Evolutionary conservation across 177 flowering plant species (phyloP).

Genomic region (Vitis hybrid): DNA sequence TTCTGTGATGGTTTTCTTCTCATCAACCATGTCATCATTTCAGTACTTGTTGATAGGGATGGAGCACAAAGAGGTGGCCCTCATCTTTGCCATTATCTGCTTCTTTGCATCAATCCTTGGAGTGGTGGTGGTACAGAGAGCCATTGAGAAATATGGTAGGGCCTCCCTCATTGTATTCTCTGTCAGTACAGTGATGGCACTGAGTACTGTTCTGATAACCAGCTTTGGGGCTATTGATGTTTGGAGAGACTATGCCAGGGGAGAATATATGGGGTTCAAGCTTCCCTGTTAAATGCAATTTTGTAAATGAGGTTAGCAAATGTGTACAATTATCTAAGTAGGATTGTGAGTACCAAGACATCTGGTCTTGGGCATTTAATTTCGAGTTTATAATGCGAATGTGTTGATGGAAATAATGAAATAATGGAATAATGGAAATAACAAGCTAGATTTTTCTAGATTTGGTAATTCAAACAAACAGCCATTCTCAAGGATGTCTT

Average conservation of each 20-base stretch:
- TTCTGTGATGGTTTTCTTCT: constrained; percentile 76
- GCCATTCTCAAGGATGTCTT: too few species aligned
- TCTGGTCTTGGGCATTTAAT: too few species aligned
- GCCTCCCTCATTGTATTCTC: constrained; percentile 69
- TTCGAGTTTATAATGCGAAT: too few species aligned
- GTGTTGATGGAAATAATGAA: too few species aligned
- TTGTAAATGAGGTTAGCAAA: not conserved
- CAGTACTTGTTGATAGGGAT: constrained; percentile 63
- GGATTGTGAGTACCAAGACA: too few species aligned
- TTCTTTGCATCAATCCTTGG: constrained; percentile 56
- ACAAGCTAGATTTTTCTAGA: too few species aligned
- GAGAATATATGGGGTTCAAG: constrained; percentile 63
- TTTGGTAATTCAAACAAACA: too few species aligned
- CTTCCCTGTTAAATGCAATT: constrained; percentile 40
- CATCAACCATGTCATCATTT: constrained; percentile 68
- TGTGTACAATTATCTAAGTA: too few species aligned
- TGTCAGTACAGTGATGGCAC: constrained; percentile 58
- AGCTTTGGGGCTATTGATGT: constrained; percentile 53
- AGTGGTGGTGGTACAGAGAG: constrained; percentile 42
- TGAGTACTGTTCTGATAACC: constrained; percentile 61
- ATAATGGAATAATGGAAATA: too few species aligned
- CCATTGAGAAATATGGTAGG: constrained; percentile 48
- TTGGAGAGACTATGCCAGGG: constrained; percentile 43
- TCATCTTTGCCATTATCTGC: constrained; percentile 39
- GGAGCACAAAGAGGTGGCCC: constrained; percentile 39